These are phyloP conservation scores for Sistotremastrum niveocremeum DNA, from an alignment of 768 basidiomycete genomes.

Conservation along the genomic window DNA sequence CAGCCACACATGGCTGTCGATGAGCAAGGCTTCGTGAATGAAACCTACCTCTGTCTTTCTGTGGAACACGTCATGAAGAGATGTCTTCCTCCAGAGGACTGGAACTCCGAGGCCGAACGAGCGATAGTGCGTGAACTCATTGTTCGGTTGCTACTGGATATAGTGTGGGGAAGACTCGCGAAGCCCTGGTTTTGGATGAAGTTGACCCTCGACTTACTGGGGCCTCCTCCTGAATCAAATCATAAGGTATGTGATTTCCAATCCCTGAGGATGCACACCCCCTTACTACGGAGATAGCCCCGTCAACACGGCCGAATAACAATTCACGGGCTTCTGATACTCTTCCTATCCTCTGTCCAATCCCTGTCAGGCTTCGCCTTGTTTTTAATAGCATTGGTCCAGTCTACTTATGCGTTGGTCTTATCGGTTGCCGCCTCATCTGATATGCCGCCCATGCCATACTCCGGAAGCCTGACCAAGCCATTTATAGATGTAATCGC, in stretches of 20 bases:
- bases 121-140: conserved; percentile 74
- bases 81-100: conserved; percentile 69
- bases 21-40: conserved; percentile 49
- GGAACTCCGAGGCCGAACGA: conserved; percentile 65
- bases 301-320: conserved; percentile 18
- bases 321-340: conserved; percentile 45
- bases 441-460: conserved; percentile 1
- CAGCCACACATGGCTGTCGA: conserved; percentile 78
- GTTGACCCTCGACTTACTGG: conserved; percentile 51
- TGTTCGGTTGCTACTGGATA: conserved; percentile 56
- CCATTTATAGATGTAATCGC: conserved; percentile 28
- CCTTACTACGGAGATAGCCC: conserved; percentile 11
- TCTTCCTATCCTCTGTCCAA: conserved; percentile 65
- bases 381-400: conserved; percentile 34
- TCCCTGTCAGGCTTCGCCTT: conserved; percentile 56
- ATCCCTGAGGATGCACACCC: conserved; percentile 14
- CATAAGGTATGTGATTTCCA: conserved; percentile 12
- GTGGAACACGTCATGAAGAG: conserved; percentile 63
- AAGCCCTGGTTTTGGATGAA: conserved; percentile 89
- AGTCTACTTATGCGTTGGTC: conserved; percentile 32
- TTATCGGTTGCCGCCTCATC: conserved; percentile 44
- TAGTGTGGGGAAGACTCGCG: conserved; percentile 41
- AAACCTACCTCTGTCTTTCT: conserved; percentile 67
- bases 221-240: conserved; percentile 17
- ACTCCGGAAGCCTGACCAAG: conserved; percentile 22